phyloP scores from a whole-genome alignment of 2,329 filamentous ascomycete genomes.

The Fusarium paranaense region DNA sequence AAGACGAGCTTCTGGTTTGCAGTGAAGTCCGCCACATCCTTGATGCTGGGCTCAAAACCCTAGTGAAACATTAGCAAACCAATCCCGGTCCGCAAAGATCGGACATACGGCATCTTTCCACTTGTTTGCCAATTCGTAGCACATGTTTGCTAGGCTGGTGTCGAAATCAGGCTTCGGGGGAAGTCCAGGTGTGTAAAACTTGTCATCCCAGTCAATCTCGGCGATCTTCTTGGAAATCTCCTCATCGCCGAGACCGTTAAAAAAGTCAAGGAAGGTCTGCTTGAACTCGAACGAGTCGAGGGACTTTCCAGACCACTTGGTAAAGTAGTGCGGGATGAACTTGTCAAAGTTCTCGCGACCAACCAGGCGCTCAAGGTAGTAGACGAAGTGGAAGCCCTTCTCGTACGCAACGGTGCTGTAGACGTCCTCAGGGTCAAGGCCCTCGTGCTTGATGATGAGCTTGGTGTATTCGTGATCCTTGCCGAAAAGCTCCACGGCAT shows the following conservation, averaged over 20 bases:
- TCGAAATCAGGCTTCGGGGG: conserved; percentile 94
- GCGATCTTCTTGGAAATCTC: conserved; percentile 73
- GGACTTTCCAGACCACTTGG: conserved; percentile 84
- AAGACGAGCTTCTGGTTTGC: conserved; percentile 94
- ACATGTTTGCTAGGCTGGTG: conserved; percentile 85
- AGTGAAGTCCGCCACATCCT: conserved; percentile 79
- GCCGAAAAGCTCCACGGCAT: conserved; percentile 83
- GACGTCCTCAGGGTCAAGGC: conserved; percentile 93
- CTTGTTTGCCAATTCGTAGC: conserved; percentile 83
- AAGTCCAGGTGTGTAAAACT: conserved; percentile 89
- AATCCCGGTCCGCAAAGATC: conserved; percentile 36
- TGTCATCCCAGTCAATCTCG: conserved; percentile 87
- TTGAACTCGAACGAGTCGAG: conserved; percentile 97
- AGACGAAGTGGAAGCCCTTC: conserved; percentile 95
- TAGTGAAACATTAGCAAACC: conserved; percentile 47
- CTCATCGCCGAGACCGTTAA: conserved; percentile 72
- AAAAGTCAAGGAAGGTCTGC: conserved; percentile 87
- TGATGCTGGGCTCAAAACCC: conserved; percentile 71
- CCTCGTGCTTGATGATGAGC: conserved; percentile 86
- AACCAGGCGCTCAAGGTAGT: conserved; percentile 87
- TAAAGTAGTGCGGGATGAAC: conserved; percentile 97
- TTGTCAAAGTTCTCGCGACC: conserved; percentile 90
- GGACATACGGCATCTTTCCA: conserved; percentile 74
- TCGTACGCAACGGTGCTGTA: conserved; percentile 95
- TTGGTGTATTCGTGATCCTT: conserved; percentile 93